phyloP scores from a whole-genome alignment of 768 basidiomycete genomes.

The Agaricus blazei region DNA sequence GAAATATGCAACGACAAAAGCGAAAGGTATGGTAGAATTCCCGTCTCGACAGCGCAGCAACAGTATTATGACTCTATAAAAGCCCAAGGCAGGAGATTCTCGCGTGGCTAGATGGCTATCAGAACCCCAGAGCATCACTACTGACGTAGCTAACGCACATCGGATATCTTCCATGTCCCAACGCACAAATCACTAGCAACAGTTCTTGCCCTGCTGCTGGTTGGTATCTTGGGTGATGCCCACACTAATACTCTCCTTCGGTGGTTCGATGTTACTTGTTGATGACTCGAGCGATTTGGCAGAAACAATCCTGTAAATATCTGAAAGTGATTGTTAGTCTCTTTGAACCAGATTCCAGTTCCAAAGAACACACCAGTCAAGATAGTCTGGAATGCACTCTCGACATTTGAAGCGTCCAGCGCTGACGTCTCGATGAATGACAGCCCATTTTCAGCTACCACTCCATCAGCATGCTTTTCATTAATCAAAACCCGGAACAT shows the following conservation, averaged over 20 bases:
- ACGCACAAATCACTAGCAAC: slow-evolving; percentile 41
- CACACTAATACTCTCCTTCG: slow-evolving; percentile 81
- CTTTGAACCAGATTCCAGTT: not conserved
- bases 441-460: slow-evolving; percentile 79
- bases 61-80: not conserved
- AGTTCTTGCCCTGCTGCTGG: slow-evolving; percentile 50
- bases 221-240: slow-evolving; percentile 66
- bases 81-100: not conserved
- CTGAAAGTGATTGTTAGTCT: slow-evolving; percentile 33
- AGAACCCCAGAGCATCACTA: not conserved
- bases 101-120: not conserved
- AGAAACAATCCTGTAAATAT: slow-evolving; percentile 97
- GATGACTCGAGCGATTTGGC: slow-evolving; percentile 89
- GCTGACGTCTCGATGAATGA: slow-evolving; percentile 99
- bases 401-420: slow-evolving; percentile 98
- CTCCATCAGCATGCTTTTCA: slow-evolving; percentile 4
- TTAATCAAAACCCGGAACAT: slow-evolving; percentile 23
- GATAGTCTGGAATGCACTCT: slow-evolving; percentile 95
- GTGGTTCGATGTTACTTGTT: slow-evolving; percentile 74
- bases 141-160: no score
- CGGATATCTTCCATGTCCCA: no score
- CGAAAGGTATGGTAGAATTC: slow-evolving; percentile 6
- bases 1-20: not conserved
- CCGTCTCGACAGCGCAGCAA: slow-evolving; percentile 1
- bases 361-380: slow-evolving; percentile 62